Conservation (phyloP, 1,284 basidiomycete species). For the Mycocalia duriaeana region DNA sequence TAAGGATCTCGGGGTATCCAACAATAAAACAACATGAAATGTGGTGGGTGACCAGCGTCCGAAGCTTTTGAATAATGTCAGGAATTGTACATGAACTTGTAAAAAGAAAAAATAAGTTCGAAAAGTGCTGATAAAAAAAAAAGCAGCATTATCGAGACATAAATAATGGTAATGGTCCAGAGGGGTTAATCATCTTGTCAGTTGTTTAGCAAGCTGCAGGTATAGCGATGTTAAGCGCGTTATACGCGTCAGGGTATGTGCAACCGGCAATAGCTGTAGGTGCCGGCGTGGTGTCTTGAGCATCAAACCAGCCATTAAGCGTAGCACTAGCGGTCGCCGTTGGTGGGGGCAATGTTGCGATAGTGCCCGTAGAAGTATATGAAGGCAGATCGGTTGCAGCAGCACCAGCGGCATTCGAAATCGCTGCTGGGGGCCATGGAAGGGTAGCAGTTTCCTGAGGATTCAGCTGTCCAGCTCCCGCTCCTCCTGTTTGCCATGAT, state of each 20-base stretch:
- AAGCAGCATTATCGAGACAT: too few species aligned
- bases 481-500: conserved; percentile 75
- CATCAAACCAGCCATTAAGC: conserved; percentile 68
- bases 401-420: conserved; percentile 40
- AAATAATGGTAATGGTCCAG: too few species aligned
- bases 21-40: too few species aligned
- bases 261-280: conserved; percentile 62
- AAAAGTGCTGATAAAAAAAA: too few species aligned
- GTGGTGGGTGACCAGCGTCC: too few species aligned
- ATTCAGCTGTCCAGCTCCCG: conserved; percentile 59
- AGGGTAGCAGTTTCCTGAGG: conserved; percentile 43
- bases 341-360: conserved; percentile 59
- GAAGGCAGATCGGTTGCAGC: conserved; percentile 49
- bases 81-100: too few species aligned
- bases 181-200: conserved; percentile 7
- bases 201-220: conserved; percentile 40
- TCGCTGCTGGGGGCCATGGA: conserved; percentile 54
- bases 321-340: conserved; percentile 45
- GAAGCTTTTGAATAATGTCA: too few species aligned
- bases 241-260: conserved; percentile 61
- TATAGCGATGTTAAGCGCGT: conserved; percentile 40
- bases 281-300: conserved; percentile 46
- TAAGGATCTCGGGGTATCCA: too few species aligned
- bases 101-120: too few species aligned
- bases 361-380: conserved; percentile 67